Evolutionary conservation across 2,329 filamentous ascomycete species (phyloP).

Genomic region (Colletotrichum nymphaeae): DNA sequence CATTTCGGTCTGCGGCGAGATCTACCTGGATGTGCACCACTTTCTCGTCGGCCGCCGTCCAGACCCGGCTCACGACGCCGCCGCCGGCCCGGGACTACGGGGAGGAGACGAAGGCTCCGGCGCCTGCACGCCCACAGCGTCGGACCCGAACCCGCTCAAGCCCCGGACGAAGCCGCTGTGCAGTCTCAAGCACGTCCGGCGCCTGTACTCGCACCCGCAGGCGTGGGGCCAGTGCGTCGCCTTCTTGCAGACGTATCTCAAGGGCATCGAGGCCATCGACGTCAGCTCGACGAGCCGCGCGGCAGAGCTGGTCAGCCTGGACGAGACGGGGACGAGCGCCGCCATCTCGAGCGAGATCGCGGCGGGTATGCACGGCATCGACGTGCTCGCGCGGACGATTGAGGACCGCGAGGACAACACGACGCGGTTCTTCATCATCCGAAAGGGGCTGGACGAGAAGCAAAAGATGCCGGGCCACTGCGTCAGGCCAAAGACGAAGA

Average conservation of each 20-base stretch:
- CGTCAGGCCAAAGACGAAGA: constrained; percentile 39
- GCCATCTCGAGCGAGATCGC: constrained; percentile 85
- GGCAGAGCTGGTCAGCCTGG: constrained; percentile 78
- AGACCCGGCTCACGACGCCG: constrained; percentile 41
- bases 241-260: constrained; percentile 79
- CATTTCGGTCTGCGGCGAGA: constrained; percentile 83
- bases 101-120: constrained; percentile 49
- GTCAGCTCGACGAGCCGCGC: constrained; percentile 87
- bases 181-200: constrained; percentile 72
- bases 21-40: constrained; percentile 89
- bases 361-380: constrained; percentile 73
- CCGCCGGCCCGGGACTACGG: constrained; percentile 37
- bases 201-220: constrained; percentile 93
- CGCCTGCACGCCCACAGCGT: constrained; percentile 61
- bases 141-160: constrained; percentile 55
- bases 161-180: constrained; percentile 60
- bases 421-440: constrained; percentile 81
- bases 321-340: constrained; percentile 70
- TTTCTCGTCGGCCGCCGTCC: constrained; percentile 75
- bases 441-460: constrained; percentile 45
- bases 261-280: constrained; percentile 82
- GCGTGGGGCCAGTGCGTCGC: constrained; percentile 90
- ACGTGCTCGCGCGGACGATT: constrained; percentile 76
- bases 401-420: constrained; percentile 81
- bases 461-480: constrained; percentile 25